Conservation (phyloP, 495 filamentous ascomycete species). For the Platismatia glauca region DNA sequence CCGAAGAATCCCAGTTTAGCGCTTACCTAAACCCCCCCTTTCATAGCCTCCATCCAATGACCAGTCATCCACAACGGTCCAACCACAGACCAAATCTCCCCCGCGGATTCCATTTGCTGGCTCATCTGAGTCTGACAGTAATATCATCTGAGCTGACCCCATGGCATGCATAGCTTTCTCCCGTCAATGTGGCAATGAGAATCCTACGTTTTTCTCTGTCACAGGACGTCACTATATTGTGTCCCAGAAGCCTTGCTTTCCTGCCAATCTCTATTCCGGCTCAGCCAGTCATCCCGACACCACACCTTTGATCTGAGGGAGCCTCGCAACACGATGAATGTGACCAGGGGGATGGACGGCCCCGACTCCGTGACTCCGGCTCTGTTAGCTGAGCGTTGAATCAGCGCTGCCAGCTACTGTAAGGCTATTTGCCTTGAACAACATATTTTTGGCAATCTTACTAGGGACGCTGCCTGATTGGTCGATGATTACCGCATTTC, state of each 20-base stretch:
- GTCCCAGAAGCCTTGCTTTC: not conserved
- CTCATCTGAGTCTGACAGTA: too few species aligned
- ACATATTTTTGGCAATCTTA: not conserved
- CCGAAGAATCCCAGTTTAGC: not conserved
- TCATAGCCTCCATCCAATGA: not conserved
- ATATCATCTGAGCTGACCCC: too few species aligned
- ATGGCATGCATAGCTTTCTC: too few species aligned
- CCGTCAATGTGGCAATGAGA: too few species aligned
- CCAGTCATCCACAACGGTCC: not conserved
- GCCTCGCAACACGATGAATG: not conserved
- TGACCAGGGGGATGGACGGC: not conserved
- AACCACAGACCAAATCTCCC: too few species aligned
- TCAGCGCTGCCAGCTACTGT: not conserved
- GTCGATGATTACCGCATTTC: not conserved
- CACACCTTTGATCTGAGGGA: not conserved
- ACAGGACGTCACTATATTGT: too few species aligned
- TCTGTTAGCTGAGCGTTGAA: not conserved
- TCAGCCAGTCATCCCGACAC: not conserved
- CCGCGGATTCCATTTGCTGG: too few species aligned
- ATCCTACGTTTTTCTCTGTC: too few species aligned
- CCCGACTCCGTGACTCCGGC: not conserved
- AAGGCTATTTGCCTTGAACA: not conserved
- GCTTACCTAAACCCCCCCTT: not conserved
- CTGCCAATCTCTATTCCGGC: not conserved
- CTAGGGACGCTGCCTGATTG: not conserved